Evolutionary conservation across 2,329 filamentous ascomycete genomes (phyloP), one percentile per base, ranked within the genome.

Genomic region (Colletotrichum costaricense): DNA sequence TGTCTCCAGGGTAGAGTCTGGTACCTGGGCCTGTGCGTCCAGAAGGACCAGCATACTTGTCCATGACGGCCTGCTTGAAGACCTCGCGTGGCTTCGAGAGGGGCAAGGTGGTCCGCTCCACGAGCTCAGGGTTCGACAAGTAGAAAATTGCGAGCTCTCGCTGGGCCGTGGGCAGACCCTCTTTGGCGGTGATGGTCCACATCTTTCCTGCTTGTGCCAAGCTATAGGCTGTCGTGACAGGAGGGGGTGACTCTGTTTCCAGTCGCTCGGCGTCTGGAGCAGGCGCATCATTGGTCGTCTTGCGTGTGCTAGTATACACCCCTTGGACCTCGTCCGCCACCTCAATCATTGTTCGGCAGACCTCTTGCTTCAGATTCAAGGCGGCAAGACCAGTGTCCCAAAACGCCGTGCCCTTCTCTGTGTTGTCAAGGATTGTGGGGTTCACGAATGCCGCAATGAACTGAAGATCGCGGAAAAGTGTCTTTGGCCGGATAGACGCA

Each of bases 81-180:
- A 97, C 95, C 78, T 98, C 95, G 28, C 93, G 89, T 0, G 95
- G 94, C 79, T 93, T 93, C 19, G 94, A 94, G 64, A 98, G 88
- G 1, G 97, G 97, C 55, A 97, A 86, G 0, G 95, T 95, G 9
- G 95, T 93, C 28, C 94, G 90, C 76, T 91, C 89, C 14, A 98
- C 91, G 19, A 97, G 89, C 80, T 98, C 95, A 0, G 97, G 95
- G 77, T 97, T 93, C 0, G 95, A 97, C 52, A 99, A 89, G 81
- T 98, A 98, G 78, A 98, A 93, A 75, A 98, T 93, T 2, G 94
- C 97, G 19, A 99, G 89, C 83, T 99, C 97, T 63, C 97, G 92
- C 84, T 98, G 95, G 5, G 96, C 95, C 14, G 94, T 93, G 0
- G 95, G 89, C 74, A 95, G 91, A 52, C 96, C 95, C 83, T 99